phyloP scores from a whole-genome alignment of 1,139 yeast species.

The Candida sanyaensis region DNA sequence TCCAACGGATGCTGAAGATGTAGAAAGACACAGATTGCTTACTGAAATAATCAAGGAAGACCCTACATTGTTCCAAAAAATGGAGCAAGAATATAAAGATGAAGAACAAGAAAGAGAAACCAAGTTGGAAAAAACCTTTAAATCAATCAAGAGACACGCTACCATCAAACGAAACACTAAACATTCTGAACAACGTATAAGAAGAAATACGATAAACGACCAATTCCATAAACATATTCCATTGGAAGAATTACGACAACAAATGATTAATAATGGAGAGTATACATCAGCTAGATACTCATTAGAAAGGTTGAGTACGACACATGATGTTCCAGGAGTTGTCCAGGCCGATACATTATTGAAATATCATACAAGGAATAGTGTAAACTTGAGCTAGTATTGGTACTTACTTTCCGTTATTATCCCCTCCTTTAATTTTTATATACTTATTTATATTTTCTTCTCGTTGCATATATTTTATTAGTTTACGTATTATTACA shows the following conservation, averaged over 20 bases:
- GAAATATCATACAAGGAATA: constrained; percentile 45
- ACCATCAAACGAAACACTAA: constrained; percentile 25
- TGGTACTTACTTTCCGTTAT: background rate
- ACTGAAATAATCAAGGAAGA: constrained; percentile 35
- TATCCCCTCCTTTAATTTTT: background rate
- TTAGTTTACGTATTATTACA: background rate
- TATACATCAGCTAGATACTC: constrained; percentile 33
- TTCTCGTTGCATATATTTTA: constrained; percentile 4
- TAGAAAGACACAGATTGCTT: constrained; percentile 44
- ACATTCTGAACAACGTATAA: constrained; percentile 25
- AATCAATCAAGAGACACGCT: constrained; percentile 34
- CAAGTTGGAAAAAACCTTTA: constrained; percentile 35
- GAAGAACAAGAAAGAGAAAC: constrained; percentile 18
- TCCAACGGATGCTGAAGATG: constrained; percentile 54
- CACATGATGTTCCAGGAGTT: constrained; percentile 53
- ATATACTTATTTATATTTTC: background rate
- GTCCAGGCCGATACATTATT: constrained; percentile 52
- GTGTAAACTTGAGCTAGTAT: constrained; percentile 26
- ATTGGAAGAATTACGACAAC: constrained; percentile 37
- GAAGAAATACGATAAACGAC: constrained; percentile 34
- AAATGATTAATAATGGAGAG: constrained; percentile 46
- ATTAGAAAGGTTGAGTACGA: constrained; percentile 43
- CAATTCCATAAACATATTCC: constrained; percentile 33
- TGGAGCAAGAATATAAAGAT: constrained; percentile 25
- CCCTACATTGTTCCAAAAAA: constrained; percentile 36